These are phyloP conservation scores for Diaporthe aspalathi DNA, from an alignment of 2,329 filamentous ascomycete genomes.

Conservation along the genomic window DNA sequence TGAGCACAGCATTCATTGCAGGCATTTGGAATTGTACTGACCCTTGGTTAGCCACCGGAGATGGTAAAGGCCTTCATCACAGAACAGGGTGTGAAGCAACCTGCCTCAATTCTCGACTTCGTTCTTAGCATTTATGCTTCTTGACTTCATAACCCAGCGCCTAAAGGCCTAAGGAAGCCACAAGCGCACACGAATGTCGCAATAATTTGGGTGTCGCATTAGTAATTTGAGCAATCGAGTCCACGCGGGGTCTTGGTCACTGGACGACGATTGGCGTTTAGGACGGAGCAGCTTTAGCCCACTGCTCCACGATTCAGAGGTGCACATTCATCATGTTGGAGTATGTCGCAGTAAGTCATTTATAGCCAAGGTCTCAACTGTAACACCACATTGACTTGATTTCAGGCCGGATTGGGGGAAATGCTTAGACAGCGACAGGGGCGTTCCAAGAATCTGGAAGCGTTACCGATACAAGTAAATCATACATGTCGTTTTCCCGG, in stretches of 20 bases:
- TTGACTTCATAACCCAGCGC: neutral
- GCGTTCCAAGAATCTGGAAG: neutral
- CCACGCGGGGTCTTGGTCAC: neutral
- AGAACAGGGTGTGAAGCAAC: slow-evolving; percentile 78
- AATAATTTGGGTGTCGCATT: neutral
- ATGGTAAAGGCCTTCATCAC: slow-evolving; percentile 80
- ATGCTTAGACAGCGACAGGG: neutral
- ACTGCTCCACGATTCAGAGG: neutral
- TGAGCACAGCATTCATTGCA: slow-evolving; percentile 51
- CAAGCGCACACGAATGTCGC: neutral
- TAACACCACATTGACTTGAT: neutral
- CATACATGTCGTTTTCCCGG: neutral
- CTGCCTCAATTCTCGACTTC: slow-evolving; percentile 77
- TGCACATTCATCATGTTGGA: neutral
- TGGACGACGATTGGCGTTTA: neutral
- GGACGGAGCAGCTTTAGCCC: no score
- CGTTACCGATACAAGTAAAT: neutral
- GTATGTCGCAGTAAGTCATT: slow-evolving; percentile 6
- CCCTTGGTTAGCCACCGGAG: slow-evolving; percentile 66
- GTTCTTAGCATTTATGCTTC: slow-evolving; percentile 69
- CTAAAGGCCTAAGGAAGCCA: neutral
- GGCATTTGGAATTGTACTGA: slow-evolving; percentile 43
- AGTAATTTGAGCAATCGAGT: neutral
- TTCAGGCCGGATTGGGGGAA: neutral
- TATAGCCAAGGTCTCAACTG: neutral